phyloP scores from a whole-genome alignment of 306 rosid genomes.

The Quillaja saponaria region DNA sequence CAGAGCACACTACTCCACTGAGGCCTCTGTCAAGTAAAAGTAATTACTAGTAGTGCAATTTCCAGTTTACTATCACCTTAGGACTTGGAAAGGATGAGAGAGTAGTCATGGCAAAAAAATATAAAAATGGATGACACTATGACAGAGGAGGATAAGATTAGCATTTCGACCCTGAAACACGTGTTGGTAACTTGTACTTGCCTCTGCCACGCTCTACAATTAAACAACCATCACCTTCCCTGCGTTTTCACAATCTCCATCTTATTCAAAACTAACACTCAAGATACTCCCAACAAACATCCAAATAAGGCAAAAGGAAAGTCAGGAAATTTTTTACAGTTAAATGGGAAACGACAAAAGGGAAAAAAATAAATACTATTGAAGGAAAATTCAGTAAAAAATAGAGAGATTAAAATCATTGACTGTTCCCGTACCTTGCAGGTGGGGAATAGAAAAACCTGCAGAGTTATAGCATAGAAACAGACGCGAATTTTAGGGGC shows the following conservation, averaged over 20 bases:
- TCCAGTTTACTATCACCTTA: too few species aligned
- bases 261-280: neutral
- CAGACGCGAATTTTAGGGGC: conserved; percentile 43
- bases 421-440: conserved; percentile 37
- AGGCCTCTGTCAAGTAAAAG: too few species aligned
- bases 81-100: conserved; percentile 11
- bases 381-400: neutral
- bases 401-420: conserved; percentile 21
- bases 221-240: conserved; percentile 20
- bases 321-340: conserved; percentile 27
- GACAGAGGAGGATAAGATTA: conserved; percentile 49
- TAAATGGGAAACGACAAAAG: conserved; percentile 30
- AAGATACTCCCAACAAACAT: neutral
- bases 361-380: neutral
- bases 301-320: conserved; percentile 21
- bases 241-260: conserved; percentile 11
- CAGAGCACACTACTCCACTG: too few species aligned
- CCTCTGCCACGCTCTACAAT: conserved; percentile 31
- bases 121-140: conserved; percentile 28
- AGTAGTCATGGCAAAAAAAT: conserved; percentile 18
- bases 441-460: conserved; percentile 21
- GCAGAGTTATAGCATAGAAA: conserved; percentile 37
- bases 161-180: conserved; percentile 46
- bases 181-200: conserved; percentile 44
- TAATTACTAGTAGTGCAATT: too few species aligned